Evolutionary conservation across 2,329 filamentous ascomycete species (phyloP).

Genomic region (Didymella segeticola): DNA sequence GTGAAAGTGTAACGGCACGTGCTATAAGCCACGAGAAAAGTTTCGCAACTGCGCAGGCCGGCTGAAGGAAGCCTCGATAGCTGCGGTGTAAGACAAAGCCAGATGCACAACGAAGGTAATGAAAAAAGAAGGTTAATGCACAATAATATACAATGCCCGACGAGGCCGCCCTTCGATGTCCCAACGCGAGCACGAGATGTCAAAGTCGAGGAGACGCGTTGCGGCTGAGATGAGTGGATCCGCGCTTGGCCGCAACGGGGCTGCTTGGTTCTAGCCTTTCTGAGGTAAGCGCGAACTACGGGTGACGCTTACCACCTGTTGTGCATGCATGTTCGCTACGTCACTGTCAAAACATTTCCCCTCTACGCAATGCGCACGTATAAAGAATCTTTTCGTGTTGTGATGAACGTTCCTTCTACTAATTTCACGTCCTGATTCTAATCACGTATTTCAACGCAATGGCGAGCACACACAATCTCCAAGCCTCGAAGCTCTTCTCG

Average conservation of each 20-base stretch:
- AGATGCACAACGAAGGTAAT: slow-evolving; percentile 1
- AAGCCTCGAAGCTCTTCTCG: slow-evolving; percentile 60
- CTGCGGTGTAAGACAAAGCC: background rate
- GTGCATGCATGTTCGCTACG: slow-evolving; percentile 9
- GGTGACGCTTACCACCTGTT: background rate
- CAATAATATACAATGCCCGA: slow-evolving; percentile 16
- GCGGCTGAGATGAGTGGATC: slow-evolving; percentile 16
- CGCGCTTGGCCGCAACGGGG: slow-evolving; percentile 1
- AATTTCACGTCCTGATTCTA: background rate
- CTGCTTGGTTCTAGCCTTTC: slow-evolving; percentile 4
- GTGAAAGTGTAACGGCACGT: slow-evolving; percentile 1
- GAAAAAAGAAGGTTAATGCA: background rate
- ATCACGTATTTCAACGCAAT: slow-evolving; percentile 33
- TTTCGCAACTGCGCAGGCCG: slow-evolving; percentile 1
- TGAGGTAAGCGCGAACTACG: slow-evolving; percentile 10
- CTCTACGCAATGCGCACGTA: slow-evolving; percentile 18
- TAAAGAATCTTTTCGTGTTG: slow-evolving; percentile 6
- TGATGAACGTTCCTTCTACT: background rate
- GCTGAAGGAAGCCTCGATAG: background rate
- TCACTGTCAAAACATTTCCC: slow-evolving; percentile 15
- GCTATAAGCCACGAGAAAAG: slow-evolving; percentile 11
- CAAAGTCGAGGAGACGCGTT: slow-evolving; percentile 10
- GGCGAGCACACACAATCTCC: slow-evolving; percentile 56
- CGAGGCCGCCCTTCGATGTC: slow-evolving; percentile 2
- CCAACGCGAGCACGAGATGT: slow-evolving; percentile 8